These are phyloP conservation scores for Blastomyces silverae DNA, from an alignment of 2,329 filamentous ascomycete species.

Conservation along the genomic window DNA sequence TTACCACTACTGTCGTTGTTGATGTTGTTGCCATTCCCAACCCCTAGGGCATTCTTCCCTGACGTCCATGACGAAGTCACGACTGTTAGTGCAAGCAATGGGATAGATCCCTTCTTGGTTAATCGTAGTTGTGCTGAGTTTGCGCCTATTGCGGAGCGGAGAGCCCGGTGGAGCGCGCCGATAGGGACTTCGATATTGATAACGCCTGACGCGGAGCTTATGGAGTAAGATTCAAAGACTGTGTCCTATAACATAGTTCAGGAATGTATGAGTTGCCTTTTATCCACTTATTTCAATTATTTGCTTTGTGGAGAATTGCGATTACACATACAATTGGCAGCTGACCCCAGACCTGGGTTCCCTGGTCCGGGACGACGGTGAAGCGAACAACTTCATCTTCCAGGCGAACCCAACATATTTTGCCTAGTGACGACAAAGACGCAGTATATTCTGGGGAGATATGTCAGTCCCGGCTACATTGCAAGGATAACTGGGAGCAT, in stretches of 20 bases:
- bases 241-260: slow-evolving; percentile 51
- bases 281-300: slow-evolving; percentile 2
- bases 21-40: slow-evolving; percentile 28
- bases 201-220: slow-evolving; percentile 85
- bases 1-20: neutral
- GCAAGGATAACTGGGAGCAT: slow-evolving; percentile 9
- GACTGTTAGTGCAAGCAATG: slow-evolving; percentile 84
- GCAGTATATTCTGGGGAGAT: slow-evolving; percentile 52
- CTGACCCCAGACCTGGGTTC: slow-evolving; percentile 93
- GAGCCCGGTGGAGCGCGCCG: slow-evolving; percentile 78
- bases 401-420: slow-evolving; percentile 84
- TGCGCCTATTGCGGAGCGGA: slow-evolving; percentile 78
- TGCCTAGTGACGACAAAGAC: slow-evolving; percentile 61
- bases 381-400: slow-evolving; percentile 84
- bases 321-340: slow-evolving; percentile 40
- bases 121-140: slow-evolving; percentile 77
- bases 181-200: slow-evolving; percentile 96
- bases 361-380: slow-evolving; percentile 89
- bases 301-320: neutral
- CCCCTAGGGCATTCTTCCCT: slow-evolving; percentile 51
- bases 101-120: slow-evolving; percentile 84
- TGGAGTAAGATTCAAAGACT: slow-evolving; percentile 83
- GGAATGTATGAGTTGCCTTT: slow-evolving; percentile 13
- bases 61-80: slow-evolving; percentile 51
- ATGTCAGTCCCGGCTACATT: neutral